phyloP scores from a whole-genome alignment of 331 rosid genomes.

The Quercus lobata region DNA sequence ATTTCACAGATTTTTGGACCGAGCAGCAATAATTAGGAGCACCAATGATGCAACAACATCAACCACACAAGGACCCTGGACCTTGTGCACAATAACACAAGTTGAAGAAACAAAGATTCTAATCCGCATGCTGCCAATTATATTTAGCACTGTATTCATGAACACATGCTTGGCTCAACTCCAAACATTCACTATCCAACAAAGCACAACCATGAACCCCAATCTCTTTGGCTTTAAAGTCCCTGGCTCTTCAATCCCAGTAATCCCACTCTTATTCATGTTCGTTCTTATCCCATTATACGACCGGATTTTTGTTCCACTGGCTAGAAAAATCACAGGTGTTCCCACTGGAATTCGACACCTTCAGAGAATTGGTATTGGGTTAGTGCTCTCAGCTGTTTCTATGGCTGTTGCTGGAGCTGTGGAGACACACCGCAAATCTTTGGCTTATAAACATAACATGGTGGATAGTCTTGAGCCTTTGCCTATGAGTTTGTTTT shows the following conservation, averaged over 20 bases:
- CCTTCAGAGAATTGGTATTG: conserved; percentile 73
- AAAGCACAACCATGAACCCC: conserved; percentile 62
- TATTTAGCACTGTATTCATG: conserved; percentile 73
- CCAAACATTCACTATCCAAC: conserved; percentile 73
- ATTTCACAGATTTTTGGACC: conserved; percentile 59
- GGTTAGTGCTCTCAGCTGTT: conserved; percentile 59
- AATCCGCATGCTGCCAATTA: conserved; percentile 82
- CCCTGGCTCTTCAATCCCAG: conserved; percentile 70
- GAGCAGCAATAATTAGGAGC: conserved; percentile 49
- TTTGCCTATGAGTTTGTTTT: conserved; percentile 67
- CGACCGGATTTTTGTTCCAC: conserved; percentile 58
- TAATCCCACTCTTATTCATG: conserved; percentile 58
- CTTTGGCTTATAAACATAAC: conserved; percentile 43
- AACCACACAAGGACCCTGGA: conserved; percentile 45
- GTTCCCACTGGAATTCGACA: conserved; percentile 75
- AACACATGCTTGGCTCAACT: conserved; percentile 85
- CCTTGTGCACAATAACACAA: conserved; percentile 73
- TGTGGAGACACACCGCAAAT: conserved; percentile 52
- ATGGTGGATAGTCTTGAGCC: conserved; percentile 60
- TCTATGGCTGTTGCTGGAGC: conserved; percentile 64
- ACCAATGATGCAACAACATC: conserved; percentile 9
- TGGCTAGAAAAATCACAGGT: conserved; percentile 68
- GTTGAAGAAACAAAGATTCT: conserved; percentile 84
- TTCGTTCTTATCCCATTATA: conserved; percentile 60
- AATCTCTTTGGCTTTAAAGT: conserved; percentile 49